Evolutionary conservation across 768 basidiomycete species (phyloP).

Genomic region (Dendrothele bispora): DNA sequence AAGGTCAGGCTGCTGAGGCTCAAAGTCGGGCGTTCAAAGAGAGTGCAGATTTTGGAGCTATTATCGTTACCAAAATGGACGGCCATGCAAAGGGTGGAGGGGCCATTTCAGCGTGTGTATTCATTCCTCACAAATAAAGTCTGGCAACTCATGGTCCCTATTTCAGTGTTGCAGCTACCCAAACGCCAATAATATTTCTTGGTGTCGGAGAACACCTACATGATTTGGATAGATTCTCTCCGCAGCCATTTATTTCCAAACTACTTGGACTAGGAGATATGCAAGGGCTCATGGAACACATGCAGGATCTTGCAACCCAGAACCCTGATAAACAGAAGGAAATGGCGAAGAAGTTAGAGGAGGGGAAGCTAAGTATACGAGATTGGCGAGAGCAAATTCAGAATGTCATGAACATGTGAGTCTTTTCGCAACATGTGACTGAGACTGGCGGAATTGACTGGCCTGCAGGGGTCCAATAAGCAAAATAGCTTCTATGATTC

Average conservation of each 20-base stretch:
- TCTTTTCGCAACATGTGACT: slow-evolving; percentile 14
- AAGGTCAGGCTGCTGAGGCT: slow-evolving; percentile 96
- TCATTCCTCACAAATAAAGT: slow-evolving; percentile 2
- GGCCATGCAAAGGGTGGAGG: slow-evolving; percentile 99
- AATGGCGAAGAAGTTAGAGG: slow-evolving; percentile 95
- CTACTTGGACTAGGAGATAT: slow-evolving; percentile 94
- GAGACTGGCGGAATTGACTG: slow-evolving; percentile 1
- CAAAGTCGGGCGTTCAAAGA: slow-evolving; percentile 98
- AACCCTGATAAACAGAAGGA: slow-evolving; percentile 98
- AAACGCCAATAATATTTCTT: slow-evolving; percentile 98
- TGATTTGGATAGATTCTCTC: slow-evolving; percentile 94
- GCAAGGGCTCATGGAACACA: slow-evolving; percentile 97
- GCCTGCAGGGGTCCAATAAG: slow-evolving; percentile 89
- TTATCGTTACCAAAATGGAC: slow-evolving; percentile 99
- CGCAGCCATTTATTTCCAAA: slow-evolving; percentile 97
- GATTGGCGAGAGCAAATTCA: slow-evolving; percentile 98
- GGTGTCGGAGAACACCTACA: slow-evolving; percentile 98
- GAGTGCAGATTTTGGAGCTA: slow-evolving; percentile 95
- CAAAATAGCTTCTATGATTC: slow-evolving; percentile 99
- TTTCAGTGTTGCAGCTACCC: slow-evolving; percentile 91
- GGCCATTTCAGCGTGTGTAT: slow-evolving; percentile 93
- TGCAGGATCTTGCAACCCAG: slow-evolving; percentile 92
- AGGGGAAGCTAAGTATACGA: slow-evolving; percentile 94
- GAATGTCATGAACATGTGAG: slow-evolving; percentile 96
- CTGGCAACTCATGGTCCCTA: slow-evolving; percentile 12